Percentiles rank a stretch among this genome's conserved stretches.
Evolutionary conservation across 805 yeast species (phyloP).

Genomic region (Candida vaughaniae): DNA sequence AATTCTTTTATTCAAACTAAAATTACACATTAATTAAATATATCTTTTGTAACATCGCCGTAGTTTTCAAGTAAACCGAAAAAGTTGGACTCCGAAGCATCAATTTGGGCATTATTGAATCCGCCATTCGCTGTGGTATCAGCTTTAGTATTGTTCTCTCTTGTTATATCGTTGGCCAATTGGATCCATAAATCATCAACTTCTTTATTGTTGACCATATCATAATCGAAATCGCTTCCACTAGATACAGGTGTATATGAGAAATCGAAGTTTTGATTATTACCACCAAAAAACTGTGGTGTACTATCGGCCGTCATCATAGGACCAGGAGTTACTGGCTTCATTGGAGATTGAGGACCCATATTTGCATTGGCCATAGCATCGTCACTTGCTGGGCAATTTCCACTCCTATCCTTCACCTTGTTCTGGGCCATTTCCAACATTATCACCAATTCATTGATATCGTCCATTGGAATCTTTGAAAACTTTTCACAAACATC

Average conservation of each 20-base stretch:
- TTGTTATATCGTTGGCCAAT: slow-evolving; percentile 13
- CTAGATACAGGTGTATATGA: slow-evolving; percentile 1
- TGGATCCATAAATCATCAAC: slow-evolving; percentile 38
- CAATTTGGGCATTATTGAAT: neutral
- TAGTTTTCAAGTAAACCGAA: neutral
- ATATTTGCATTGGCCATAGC: neutral
- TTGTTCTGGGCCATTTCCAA: slow-evolving; percentile 16
- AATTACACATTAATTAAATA: too few relatives aligned
- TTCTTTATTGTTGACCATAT: slow-evolving; percentile 25
- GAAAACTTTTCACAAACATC: slow-evolving; percentile 11
- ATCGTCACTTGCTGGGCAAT: neutral
- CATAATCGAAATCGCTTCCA: slow-evolving; percentile 6
- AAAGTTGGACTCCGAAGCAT: neutral
- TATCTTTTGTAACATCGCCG: too few relatives aligned
- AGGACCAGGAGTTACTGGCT: neutral
- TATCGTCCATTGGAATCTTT: slow-evolving; percentile 19
- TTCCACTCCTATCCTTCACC: slow-evolving; percentile 8
- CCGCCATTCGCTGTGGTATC: neutral
- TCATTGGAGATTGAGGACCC: neutral
- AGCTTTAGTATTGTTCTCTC: neutral
- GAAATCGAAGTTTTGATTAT: neutral
- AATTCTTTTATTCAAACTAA: too few relatives aligned
- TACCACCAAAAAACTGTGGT: neutral
- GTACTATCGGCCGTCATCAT: neutral
- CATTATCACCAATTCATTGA: slow-evolving; percentile 26